phyloP scores from a whole-genome alignment of 306 rosid species.

The Cucurbita maxima region DNA sequence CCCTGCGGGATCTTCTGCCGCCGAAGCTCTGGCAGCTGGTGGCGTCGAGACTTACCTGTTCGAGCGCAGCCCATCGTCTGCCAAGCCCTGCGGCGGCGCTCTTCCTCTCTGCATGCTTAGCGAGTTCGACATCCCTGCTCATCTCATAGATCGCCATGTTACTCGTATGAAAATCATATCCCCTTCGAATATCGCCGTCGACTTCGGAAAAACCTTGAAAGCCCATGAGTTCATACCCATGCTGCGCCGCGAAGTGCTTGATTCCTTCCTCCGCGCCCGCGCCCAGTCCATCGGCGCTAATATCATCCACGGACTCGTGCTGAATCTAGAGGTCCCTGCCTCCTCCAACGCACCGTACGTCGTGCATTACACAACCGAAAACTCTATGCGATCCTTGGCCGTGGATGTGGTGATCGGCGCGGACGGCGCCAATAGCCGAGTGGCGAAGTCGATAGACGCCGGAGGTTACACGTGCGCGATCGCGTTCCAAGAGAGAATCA shows the following conservation, averaged over 20 bases:
- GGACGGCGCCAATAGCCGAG: constrained; percentile 79
- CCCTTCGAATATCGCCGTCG: constrained; percentile 80
- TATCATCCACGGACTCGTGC: constrained; percentile 48
- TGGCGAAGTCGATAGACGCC: constrained; percentile 63
- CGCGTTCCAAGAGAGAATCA: constrained; percentile 80
- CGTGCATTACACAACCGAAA: constrained; percentile 35
- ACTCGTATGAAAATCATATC: constrained; percentile 62
- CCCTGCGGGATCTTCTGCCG: constrained; percentile 85
- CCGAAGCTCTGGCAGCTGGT: constrained; percentile 66
- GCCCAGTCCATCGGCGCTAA: constrained; percentile 52
- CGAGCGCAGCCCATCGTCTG: constrained; percentile 49
- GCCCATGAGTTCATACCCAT: constrained; percentile 73
- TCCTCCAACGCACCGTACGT: constrained; percentile 31
- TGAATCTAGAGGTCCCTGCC: constrained; percentile 38
- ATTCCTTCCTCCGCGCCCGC: constrained; percentile 69
- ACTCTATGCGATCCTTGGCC: constrained; percentile 18
- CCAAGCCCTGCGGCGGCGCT: constrained; percentile 97
- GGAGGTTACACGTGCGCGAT: constrained; percentile 64
- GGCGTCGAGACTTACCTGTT: constrained; percentile 71
- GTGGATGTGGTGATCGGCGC: constrained; percentile 89
- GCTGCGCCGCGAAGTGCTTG: constrained; percentile 88
- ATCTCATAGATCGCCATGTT: constrained; percentile 74
- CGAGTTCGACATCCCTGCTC: constrained; percentile 61
- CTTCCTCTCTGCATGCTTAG: constrained; percentile 87
- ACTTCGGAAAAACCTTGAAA: constrained; percentile 63